A percentile compares a stretch with the other conserved stretches of the same genome.
Evolutionary conservation across 371 early-diverging fungal species (phyloP).

Genomic region (Syncephalastrum monosporum): DNA sequence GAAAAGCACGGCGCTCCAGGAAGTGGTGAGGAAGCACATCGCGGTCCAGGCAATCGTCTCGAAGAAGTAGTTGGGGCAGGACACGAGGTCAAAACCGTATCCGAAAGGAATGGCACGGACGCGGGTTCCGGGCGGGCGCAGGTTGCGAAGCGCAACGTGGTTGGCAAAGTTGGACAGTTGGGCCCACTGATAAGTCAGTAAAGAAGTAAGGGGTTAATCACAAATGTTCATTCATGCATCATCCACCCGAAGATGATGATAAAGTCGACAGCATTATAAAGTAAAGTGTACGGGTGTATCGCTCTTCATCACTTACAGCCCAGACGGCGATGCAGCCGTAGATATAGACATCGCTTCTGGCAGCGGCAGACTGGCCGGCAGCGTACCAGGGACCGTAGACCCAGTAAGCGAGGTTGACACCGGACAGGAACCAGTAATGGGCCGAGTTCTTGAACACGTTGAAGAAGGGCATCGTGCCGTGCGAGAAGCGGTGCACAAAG

Average conservation of each 20-base stretch:
- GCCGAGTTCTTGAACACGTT: conserved; percentile 95
- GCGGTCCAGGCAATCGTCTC: conserved; percentile 87
- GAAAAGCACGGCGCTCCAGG: conserved; percentile 77
- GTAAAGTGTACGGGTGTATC: not conserved
- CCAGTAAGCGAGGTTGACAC: conserved; percentile 84
- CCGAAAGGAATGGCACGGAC: conserved; percentile 90
- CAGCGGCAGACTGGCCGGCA: conserved; percentile 48
- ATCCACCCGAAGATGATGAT: too few species aligned
- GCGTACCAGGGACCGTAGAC: conserved; percentile 77
- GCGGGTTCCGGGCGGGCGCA: conserved; percentile 90
- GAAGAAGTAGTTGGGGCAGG: conserved; percentile 93
- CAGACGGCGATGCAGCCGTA: conserved; percentile 64
- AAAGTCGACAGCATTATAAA: not conserved
- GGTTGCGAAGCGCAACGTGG: conserved; percentile 86
- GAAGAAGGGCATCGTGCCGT: conserved; percentile 92
- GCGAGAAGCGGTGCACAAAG: conserved; percentile 92
- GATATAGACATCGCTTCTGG: conserved; percentile 55
- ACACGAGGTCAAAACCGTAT: conserved; percentile 91
- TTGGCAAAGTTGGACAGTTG: conserved; percentile 85
- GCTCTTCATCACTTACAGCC: conserved; percentile 49
- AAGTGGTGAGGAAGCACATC: conserved; percentile 74
- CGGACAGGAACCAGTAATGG: conserved; percentile 94
- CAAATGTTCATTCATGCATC: too few species aligned
- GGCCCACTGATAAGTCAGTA: conserved; percentile 49
- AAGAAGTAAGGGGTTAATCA: not conserved